Base-by-base conservation (phyloP, 306 rosid genomes). In the Corylus heterophylla region DNA sequence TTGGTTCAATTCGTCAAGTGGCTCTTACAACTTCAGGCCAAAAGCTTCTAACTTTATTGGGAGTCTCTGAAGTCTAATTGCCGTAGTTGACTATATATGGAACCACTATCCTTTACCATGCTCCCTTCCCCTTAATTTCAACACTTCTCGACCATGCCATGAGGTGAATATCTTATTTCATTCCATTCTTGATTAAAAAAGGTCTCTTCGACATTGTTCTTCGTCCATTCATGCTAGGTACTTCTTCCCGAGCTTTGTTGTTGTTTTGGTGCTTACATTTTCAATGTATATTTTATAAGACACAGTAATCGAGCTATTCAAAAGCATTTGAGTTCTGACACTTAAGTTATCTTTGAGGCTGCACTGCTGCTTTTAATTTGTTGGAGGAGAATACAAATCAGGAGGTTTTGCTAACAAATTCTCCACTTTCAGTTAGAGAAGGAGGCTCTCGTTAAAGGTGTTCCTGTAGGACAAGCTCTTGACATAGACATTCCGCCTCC, bases 401-500 rank as follows among this genome's bases (percentile, higher is more conserved):
- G 70, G n/a, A 13, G 50, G 72, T 18, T 67, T 67, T 67, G 50
- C 83, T 82, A 76, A 78, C 56, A 31, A 18, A 44, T 79, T 27
- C 81, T 81, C 70, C 42, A 54, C 74, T 81, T 81, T 71, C 98
- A 95, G 99, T 82, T 93, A 90, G 97, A 95, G 88, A 95, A 93
- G 85, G 97, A 93, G 80, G 96, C 99, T 69, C 85, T 84, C 68
- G 82, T 87, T 51, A 95, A 89, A 84, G 97, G 98, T 45, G 82
- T 87, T 84, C 90, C 97, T 16, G 67, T 88, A 54, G 94, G 95
- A 73, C 88, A 90, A 76, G 83, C 97, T 74, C 81, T 90, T 49
- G 96, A 92, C 78, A 91, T 95, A 81, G 96, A 92, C 55, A 92
- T 95, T 59, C 99, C 99, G 54, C 99, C 99, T 76, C 99, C 99